A percentile compares a stretch with the other conserved stretches of the same genome.
phyloP scores from a whole-genome alignment of 176 grass and related monocot species.

The Tillandsia fasciculata region DNA sequence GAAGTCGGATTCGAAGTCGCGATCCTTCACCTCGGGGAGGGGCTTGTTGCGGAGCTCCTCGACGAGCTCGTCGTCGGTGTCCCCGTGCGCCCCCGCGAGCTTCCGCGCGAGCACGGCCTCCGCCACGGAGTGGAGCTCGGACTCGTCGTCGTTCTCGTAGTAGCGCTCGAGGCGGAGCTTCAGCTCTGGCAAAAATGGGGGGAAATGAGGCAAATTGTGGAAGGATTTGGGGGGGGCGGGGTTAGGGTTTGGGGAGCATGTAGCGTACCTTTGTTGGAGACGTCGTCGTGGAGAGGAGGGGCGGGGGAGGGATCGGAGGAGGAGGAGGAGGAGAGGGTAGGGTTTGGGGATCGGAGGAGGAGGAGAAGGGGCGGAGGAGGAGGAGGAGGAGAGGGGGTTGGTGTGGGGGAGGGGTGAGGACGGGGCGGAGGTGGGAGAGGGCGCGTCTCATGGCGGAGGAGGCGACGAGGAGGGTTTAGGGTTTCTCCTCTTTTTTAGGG shows the following conservation, averaged over 20 bases:
- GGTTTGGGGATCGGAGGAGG: not conserved
- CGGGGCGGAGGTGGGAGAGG: not conserved
- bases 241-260: not conserved
- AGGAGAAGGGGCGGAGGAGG: not conserved
- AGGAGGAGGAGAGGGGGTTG: not conserved
- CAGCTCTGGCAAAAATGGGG: slow-evolving; percentile 29
- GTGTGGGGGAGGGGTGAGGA: not conserved
- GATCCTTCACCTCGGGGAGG: slow-evolving; percentile 28
- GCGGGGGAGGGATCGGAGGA: not conserved
- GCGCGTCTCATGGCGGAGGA: not conserved
- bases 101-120: slow-evolving; percentile 42
- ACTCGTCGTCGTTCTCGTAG: slow-evolving; percentile 36
- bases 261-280: slow-evolving; percentile 19
- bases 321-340: not conserved
- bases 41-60: slow-evolving; percentile 42
- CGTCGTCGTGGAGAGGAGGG: slow-evolving; percentile 7
- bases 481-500: too few species aligned
- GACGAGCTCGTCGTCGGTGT: slow-evolving; percentile 49
- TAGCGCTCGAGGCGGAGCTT: slow-evolving; percentile 42
- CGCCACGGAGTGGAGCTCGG: slow-evolving; percentile 20
- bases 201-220: not conserved
- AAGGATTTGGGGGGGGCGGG: not conserved
- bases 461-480: not conserved
- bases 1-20: slow-evolving; percentile 51
- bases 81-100: slow-evolving; percentile 32